Evolutionary conservation across 2,329 filamentous ascomycete genomes (phyloP), one percentile per base, ranked within the genome.

Genomic region (Domatiomyces globalis): DNA sequence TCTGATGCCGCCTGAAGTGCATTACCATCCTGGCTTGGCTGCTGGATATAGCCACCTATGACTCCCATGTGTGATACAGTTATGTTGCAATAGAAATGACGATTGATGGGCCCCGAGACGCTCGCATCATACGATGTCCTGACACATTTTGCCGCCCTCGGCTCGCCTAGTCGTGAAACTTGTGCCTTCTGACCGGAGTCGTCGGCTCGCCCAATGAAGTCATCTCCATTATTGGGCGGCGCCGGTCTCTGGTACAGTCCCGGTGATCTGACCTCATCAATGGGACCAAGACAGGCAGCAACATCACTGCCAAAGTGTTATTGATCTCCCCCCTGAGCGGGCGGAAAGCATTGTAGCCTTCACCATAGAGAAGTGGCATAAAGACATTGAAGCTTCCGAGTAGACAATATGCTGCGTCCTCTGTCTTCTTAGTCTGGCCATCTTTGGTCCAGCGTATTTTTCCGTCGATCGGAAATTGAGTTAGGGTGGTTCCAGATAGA

Each of bases 351-450:
- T 58, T 60, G 2, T 55, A 49, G 44, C 43, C 63, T 56, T 64
- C 64, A 5, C 64, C 64, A 50, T 67, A 66, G 1, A 63, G 48
- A 8, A 64, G 49, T 2, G 62, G 57, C 58, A 67, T 63, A 22
- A 60, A 52, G 1, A 66, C 53, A 44, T 54, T 56, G 48, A 64
- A 62, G 2, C 64, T 46, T 1, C 60, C 66, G 46, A 58, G 51
- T 0, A 66, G 54, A 19, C 43, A 64, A 48, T 66, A 66, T 1
- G 62, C 61, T 5, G 33, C 49, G 49, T 66, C 64, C 56, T 66
- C 63, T 39, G 49, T 45, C 10, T 56, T 36, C 19, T 57, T 59
- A 43, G 60, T 62, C 18, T 55, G 19, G 5, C 61, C 46, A 2
- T 36, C 45, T 9, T 36, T 49, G 5, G 55, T 53, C 59, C 60